Percentiles rank a stretch among this genome's conserved stretches.
Conservation (phyloP, 495 filamentous ascomycete genomes). For the Bombardia bombarda region DNA sequence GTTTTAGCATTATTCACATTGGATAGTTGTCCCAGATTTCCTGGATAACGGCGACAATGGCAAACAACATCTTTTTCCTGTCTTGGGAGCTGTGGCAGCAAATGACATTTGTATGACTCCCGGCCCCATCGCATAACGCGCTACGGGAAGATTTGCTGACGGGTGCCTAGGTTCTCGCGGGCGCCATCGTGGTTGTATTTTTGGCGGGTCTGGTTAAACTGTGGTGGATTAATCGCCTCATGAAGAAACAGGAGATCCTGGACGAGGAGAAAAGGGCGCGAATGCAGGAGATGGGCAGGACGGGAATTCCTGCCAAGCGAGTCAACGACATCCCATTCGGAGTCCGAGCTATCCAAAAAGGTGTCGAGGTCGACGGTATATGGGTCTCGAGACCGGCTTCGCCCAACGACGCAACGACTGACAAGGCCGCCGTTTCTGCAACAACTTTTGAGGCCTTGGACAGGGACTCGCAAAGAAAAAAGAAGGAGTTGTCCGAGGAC, state of each 20-base stretch:
- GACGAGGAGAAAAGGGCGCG: constrained; percentile 57
- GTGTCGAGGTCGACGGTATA: constrained; percentile 79
- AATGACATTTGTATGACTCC: constrained; percentile 70
- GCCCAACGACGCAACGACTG: constrained; percentile 24
- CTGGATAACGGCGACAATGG: too few relatives aligned
- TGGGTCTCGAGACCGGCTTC: constrained; percentile 70
- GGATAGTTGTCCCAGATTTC: constrained; percentile 1
- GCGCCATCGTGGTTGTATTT: constrained; percentile 44
- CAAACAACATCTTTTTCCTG: constrained; percentile 53
- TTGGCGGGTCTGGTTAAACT: constrained; percentile 46
- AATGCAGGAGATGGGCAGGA: constrained; percentile 45
- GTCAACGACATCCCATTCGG: constrained; percentile 75
- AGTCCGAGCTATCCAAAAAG: constrained; percentile 78
- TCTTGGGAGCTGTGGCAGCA: constrained; percentile 85
- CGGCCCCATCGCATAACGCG: background rate
- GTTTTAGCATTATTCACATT: constrained; percentile 3
- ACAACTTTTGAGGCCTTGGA: constrained; percentile 20
- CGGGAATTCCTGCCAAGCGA: constrained; percentile 33
- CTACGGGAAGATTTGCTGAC: constrained; percentile 14
- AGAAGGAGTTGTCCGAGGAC: constrained; percentile 10
- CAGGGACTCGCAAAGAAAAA: constrained; percentile 8
- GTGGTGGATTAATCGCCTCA: constrained; percentile 53
- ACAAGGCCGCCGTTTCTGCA: constrained; percentile 27
- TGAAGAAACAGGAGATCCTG: constrained; percentile 55
- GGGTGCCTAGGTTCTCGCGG: constrained; percentile 32